Percentiles rank a stretch among this genome's conserved stretches.
These are phyloP conservation scores for Lycium barbarum DNA, from an alignment of 257 asterid genomes.

Conservation along the genomic window DNA sequence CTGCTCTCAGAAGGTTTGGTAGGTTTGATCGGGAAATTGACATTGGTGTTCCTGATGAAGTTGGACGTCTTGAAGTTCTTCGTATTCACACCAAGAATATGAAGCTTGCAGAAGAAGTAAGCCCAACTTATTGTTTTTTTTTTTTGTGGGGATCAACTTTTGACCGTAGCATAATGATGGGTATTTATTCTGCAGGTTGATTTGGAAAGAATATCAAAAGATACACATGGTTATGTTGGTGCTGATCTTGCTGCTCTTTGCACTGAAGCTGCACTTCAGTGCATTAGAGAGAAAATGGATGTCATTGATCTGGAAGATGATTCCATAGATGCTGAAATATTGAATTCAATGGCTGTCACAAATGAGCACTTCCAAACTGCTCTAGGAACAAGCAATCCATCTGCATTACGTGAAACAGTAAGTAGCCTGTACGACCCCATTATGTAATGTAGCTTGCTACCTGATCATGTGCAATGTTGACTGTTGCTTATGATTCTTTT, in stretches of 20 bases:
- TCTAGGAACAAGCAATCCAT: conserved; percentile 66
- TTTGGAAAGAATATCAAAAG: conserved; percentile 56
- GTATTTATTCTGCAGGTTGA: conserved; percentile 51
- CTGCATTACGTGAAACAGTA: conserved; percentile 66
- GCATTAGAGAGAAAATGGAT: conserved; percentile 70
- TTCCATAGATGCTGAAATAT: conserved; percentile 62
- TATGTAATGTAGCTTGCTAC: conserved; percentile 1
- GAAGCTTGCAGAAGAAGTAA: conserved; percentile 66
- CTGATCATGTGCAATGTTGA: background rate
- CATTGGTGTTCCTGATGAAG: conserved; percentile 72
- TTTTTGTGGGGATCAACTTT: background rate
- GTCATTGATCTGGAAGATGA: conserved; percentile 70
- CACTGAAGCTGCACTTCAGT: conserved; percentile 72
- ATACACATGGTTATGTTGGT: conserved; percentile 65
- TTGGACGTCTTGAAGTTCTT: conserved; percentile 70
- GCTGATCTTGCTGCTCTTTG: conserved; percentile 72
- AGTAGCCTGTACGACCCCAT: conserved; percentile 30
- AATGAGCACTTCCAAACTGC: conserved; percentile 66
- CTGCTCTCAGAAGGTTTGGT: conserved; percentile 69
- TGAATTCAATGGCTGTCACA: conserved; percentile 66
- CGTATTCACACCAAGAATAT: conserved; percentile 68
- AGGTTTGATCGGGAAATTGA: conserved; percentile 72
- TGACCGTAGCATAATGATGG: background rate
- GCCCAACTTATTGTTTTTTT: conserved; percentile 16
- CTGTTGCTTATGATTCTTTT: background rate